These are phyloP conservation scores for Talaromyces verruculosus DNA, from an alignment of 2,329 filamentous ascomycete genomes.

Conservation along the genomic window DNA sequence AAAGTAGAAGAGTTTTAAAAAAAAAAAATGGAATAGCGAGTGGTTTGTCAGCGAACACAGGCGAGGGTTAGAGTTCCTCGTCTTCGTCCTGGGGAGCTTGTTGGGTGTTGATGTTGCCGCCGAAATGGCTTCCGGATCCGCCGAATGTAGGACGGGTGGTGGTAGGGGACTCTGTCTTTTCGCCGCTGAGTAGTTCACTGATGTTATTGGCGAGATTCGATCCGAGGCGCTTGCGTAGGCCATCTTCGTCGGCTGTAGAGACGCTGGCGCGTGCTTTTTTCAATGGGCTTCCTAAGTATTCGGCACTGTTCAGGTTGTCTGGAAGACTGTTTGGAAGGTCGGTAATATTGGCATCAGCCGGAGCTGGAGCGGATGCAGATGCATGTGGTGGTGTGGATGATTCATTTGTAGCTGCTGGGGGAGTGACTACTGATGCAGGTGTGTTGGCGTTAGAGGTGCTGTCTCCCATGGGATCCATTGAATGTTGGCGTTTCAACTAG, in stretches of 20 bases:
- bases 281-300: slow-evolving; percentile 47
- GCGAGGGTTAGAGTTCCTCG: slow-evolving; percentile 18
- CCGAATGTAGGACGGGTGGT: slow-evolving; percentile 21
- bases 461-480: slow-evolving; percentile 53
- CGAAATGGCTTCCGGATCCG: slow-evolving; percentile 20
- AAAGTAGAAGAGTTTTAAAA: not conserved
- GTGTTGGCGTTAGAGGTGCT: slow-evolving; percentile 45
- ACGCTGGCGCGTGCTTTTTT: slow-evolving; percentile 51
- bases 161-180: slow-evolving; percentile 2
- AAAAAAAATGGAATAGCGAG: slow-evolving; percentile 1
- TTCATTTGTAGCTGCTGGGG: slow-evolving; percentile 33
- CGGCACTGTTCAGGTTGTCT: slow-evolving; percentile 32
- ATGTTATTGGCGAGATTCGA: slow-evolving; percentile 35
- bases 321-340: slow-evolving; percentile 28
- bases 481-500: slow-evolving; percentile 67
- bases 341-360: not conserved
- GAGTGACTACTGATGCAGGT: slow-evolving; percentile 39
- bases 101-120: slow-evolving; percentile 18
- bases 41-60: not conserved
- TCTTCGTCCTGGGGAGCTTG: slow-evolving; percentile 13
- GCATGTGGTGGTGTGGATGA: slow-evolving; percentile 38
- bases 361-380: slow-evolving; percentile 17
- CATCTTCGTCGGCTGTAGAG: slow-evolving; percentile 43
- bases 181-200: slow-evolving; percentile 33
- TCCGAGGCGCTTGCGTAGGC: slow-evolving; percentile 43